These are phyloP conservation scores for Candida palmyrensis DNA, from an alignment of 805 yeast genomes.

Conservation along the genomic window DNA sequence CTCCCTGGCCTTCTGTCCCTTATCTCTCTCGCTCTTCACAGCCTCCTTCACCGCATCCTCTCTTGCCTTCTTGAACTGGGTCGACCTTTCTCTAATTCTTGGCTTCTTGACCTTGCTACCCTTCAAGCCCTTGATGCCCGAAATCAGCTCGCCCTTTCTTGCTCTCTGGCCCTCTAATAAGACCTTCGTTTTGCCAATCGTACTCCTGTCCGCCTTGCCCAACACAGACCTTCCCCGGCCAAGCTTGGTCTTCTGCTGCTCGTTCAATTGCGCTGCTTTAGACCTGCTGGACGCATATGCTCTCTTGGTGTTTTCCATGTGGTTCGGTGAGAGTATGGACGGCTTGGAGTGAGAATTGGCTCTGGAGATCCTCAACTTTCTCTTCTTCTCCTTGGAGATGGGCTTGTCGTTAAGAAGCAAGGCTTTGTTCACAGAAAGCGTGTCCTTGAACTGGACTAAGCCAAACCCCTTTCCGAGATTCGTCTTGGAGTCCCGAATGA, in stretches of 20 bases:
- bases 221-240: constrained; percentile 76
- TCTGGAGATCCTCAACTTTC: constrained; percentile 76
- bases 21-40: no score
- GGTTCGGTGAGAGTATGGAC: constrained; percentile 39
- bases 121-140: constrained; percentile 44
- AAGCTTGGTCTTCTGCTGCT: constrained; percentile 65
- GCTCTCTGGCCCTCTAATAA: constrained; percentile 78
- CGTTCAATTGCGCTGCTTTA: constrained; percentile 37
- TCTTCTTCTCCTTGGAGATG: constrained; percentile 32
- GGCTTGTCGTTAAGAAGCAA: constrained; percentile 70
- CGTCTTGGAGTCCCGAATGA: constrained; percentile 88
- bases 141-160: constrained; percentile 54
- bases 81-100: constrained; percentile 50
- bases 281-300: constrained; percentile 16
- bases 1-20: constrained; percentile 3
- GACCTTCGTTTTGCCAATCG: constrained; percentile 45
- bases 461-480: constrained; percentile 98
- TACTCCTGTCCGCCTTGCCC: constrained; percentile 75
- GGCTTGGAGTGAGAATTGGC: constrained; percentile 38
- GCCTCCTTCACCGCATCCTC: constrained; percentile 1
- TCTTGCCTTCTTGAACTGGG: constrained; percentile 43
- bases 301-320: constrained; percentile 28
- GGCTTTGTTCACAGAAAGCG: constrained; percentile 73
- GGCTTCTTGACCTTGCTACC: constrained; percentile 48
- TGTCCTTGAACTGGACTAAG: constrained; percentile 81